Conservation (phyloP, 345 rosid species). For the Citrus mangshanensis region DNA sequence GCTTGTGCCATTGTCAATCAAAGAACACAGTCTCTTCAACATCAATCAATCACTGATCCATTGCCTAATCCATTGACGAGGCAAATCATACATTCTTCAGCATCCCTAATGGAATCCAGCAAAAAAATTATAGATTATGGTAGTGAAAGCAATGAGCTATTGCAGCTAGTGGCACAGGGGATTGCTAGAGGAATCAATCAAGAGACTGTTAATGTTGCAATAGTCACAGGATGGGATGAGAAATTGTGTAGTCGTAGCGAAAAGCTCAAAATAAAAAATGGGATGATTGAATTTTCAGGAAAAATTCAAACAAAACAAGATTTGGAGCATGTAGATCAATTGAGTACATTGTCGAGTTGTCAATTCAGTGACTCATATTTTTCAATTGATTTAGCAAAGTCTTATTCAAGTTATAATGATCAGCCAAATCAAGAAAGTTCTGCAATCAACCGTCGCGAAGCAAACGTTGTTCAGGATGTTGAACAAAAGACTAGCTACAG, state of each 20-base stretch:
- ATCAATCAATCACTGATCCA: background rate
- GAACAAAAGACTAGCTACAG: conserved; percentile 7
- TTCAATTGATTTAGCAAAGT: conserved; percentile 41
- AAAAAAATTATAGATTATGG: conserved; percentile 9
- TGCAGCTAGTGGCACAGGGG: conserved; percentile 25
- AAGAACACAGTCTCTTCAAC: background rate
- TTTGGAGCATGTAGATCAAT: conserved; percentile 5
- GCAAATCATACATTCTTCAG: conserved; percentile 13
- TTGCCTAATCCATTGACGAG: conserved; percentile 1
- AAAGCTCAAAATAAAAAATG: background rate
- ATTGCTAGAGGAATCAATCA: background rate
- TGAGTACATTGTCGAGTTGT: conserved; percentile 33
- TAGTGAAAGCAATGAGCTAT: conserved; percentile 28
- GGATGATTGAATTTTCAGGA: background rate
- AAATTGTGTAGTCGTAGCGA: conserved; percentile 16
- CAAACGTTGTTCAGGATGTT: background rate
- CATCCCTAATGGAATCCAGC: conserved; percentile 10
- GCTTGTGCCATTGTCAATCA: conserved; percentile 34
- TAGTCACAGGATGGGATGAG: conserved; percentile 25
- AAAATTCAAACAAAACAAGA: background rate
- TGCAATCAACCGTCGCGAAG: conserved; percentile 1
- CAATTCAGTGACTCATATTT: conserved; percentile 48
- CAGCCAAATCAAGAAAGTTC: background rate
- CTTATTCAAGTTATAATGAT: conserved; percentile 14
- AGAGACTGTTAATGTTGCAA: conserved; percentile 5